phyloP scores from a whole-genome alignment of 2,329 filamentous ascomycete species.

The Conoideocrella luteorostrata region DNA sequence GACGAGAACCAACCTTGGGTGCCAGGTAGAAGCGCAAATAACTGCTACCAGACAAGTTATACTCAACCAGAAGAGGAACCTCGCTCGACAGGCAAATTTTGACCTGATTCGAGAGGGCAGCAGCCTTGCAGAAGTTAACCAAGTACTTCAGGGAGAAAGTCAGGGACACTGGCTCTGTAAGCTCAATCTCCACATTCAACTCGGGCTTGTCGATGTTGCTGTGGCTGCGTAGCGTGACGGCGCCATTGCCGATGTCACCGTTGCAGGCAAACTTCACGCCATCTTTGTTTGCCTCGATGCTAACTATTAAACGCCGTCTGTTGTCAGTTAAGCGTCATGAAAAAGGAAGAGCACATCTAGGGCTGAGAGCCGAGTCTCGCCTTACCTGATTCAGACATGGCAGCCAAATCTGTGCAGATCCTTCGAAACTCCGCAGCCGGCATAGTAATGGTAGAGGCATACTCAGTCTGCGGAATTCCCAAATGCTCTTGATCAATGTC shows the following conservation, averaged over 20 bases:
- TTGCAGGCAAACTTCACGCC: slow-evolving; percentile 91
- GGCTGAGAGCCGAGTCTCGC: no score
- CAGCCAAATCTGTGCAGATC: slow-evolving; percentile 87
- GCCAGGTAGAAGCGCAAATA: slow-evolving; percentile 96
- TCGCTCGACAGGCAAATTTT: slow-evolving; percentile 94
- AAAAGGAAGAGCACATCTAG: background rate
- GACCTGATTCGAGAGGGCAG: slow-evolving; percentile 72
- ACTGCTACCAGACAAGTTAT: slow-evolving; percentile 71
- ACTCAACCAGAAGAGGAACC: slow-evolving; percentile 93
- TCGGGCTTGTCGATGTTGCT: slow-evolving; percentile 84
- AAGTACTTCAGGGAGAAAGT: slow-evolving; percentile 99
- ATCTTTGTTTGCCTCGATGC: slow-evolving; percentile 94
- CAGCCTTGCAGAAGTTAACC: slow-evolving; percentile 99
- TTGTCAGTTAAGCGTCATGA: no score
- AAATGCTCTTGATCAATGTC: slow-evolving; percentile 99
- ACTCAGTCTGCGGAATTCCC: slow-evolving; percentile 98
- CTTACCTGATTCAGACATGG: slow-evolving; percentile 89
- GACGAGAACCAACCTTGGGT: slow-evolving; percentile 69
- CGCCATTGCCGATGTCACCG: slow-evolving; percentile 93
- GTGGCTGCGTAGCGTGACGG: slow-evolving; percentile 85
- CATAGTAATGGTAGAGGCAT: slow-evolving; percentile 85
- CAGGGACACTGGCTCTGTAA: slow-evolving; percentile 85
- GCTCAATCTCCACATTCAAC: slow-evolving; percentile 78
- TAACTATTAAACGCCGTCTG: slow-evolving; percentile 58
- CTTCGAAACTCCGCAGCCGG: slow-evolving; percentile 85